Evolutionary conservation across 148 eudicot genomes (phyloP).

Genomic region (Fagopyrum homotropicum): DNA sequence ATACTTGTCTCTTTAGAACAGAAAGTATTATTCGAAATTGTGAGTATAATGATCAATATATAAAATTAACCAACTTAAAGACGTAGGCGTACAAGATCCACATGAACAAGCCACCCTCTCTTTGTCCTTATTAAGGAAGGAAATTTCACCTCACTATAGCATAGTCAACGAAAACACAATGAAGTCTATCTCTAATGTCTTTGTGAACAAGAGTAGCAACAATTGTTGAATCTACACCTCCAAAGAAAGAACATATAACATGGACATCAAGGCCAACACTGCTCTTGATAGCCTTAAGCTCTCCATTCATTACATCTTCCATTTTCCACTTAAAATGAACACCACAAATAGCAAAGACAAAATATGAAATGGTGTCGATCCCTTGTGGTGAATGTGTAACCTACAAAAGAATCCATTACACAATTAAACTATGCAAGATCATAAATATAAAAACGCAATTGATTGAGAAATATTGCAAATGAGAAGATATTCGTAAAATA

Average conservation of each 20-base stretch:
- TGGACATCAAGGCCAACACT: constrained; percentile 79
- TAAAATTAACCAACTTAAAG: too few relatives aligned
- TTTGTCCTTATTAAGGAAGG: background rate
- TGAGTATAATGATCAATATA: too few relatives aligned
- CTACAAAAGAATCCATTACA: constrained; percentile 27
- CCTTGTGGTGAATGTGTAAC: constrained; percentile 96
- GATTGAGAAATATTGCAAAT: background rate
- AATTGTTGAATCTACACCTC: constrained; percentile 97
- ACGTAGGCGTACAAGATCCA: too few relatives aligned
- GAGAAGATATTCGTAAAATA: background rate
- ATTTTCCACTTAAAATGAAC: constrained; percentile 78
- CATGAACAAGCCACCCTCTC: too few relatives aligned
- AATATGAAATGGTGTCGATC: constrained; percentile 72
- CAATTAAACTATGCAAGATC: constrained; percentile 13
- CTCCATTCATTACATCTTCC: constrained; percentile 89
- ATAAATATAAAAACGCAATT: background rate
- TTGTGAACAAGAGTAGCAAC: constrained; percentile 96
- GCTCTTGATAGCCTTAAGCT: constrained; percentile 52
- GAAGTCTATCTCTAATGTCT: constrained; percentile 93
- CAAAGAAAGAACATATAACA: constrained; percentile 92
- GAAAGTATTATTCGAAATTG: too few relatives aligned
- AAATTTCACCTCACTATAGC: constrained; percentile 71
- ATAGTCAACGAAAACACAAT: constrained; percentile 90
- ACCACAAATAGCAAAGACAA: constrained; percentile 81
- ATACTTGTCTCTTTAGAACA: too few relatives aligned